Evolutionary conservation across 352 stramenopile genomes (phyloP).

Genomic region (Globisporangium cystogenes): DNA sequence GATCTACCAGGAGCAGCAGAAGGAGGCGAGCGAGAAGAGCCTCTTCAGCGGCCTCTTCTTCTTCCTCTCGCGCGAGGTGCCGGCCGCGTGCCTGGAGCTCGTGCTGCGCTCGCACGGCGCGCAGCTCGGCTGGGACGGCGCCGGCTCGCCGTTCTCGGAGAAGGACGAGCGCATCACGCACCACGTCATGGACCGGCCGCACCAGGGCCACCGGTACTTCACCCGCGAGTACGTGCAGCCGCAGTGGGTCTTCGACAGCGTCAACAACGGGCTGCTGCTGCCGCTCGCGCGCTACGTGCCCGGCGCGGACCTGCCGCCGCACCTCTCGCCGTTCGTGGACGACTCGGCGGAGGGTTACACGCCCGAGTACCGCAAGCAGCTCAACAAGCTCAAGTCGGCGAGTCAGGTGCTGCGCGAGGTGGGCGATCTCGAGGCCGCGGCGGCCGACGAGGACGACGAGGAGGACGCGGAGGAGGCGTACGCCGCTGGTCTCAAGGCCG

Average conservation of each 20-base stretch:
- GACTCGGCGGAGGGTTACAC: conserved; percentile 96
- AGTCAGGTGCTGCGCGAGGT: conserved; percentile 66
- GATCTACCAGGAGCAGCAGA: conserved; percentile 76
- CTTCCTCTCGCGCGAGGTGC: conserved; percentile 95
- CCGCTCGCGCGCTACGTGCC: conserved; percentile 92
- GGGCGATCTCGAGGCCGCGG: conserved; percentile 24
- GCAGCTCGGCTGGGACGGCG: conserved; percentile 94
- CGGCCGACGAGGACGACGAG: conserved; percentile 36
- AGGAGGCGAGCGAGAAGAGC: conserved; percentile 64
- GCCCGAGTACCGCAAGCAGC: conserved; percentile 94
- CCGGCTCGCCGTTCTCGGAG: conserved; percentile 86
- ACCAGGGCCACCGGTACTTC: conserved; percentile 86
- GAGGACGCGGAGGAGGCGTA: conserved; percentile 74
- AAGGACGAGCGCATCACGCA: conserved; percentile 96
- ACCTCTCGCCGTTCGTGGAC: conserved; percentile 96
- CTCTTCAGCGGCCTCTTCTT: conserved; percentile 86
- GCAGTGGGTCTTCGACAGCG: conserved; percentile 98
- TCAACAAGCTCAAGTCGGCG: conserved; percentile 83
- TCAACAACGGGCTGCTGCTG: conserved; percentile 96
- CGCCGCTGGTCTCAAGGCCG: conserved; percentile 72
- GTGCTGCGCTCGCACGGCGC: conserved; percentile 94
- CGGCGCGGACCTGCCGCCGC: conserved; percentile 88
- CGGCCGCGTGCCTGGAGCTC: conserved; percentile 93
- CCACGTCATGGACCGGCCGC: conserved; percentile 94
- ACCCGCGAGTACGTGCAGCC: conserved; percentile 98